phyloP scores from a whole-genome alignment of 73 alveolate species.

The Tetrahymena borealis region DNA sequence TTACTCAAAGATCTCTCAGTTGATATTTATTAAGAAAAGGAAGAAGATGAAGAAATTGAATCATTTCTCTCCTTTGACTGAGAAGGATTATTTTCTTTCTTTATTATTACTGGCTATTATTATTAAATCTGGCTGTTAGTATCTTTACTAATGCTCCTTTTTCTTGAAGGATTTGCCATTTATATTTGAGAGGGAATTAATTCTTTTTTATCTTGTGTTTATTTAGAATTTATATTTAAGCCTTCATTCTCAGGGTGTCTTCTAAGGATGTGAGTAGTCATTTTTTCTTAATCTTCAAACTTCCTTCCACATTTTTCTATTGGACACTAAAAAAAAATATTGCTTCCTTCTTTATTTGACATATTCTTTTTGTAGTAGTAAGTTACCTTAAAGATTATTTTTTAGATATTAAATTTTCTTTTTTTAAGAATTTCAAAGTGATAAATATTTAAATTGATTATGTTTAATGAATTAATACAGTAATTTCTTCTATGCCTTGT shows the following conservation, averaged over 20 bases:
- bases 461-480: too few relatives aligned
- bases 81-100: background rate
- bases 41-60: background rate
- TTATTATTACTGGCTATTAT: background rate
- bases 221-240: background rate
- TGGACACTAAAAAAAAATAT: background rate
- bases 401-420: background rate
- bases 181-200: background rate
- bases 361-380: background rate
- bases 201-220: background rate
- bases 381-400: background rate
- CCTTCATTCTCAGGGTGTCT: background rate
- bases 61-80: background rate
- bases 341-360: background rate
- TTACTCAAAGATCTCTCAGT: background rate
- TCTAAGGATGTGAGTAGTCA: background rate
- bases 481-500: too few relatives aligned
- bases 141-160: background rate
- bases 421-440: background rate
- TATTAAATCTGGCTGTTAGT: background rate
- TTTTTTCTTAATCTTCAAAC: background rate
- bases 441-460: background rate
- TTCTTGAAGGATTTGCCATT: background rate
- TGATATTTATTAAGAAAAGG: background rate
- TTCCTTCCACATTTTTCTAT: background rate